These are phyloP conservation scores for Suhomyces atakaporum DNA, from an alignment of 1,139 yeast genomes.

Conservation along the genomic window DNA sequence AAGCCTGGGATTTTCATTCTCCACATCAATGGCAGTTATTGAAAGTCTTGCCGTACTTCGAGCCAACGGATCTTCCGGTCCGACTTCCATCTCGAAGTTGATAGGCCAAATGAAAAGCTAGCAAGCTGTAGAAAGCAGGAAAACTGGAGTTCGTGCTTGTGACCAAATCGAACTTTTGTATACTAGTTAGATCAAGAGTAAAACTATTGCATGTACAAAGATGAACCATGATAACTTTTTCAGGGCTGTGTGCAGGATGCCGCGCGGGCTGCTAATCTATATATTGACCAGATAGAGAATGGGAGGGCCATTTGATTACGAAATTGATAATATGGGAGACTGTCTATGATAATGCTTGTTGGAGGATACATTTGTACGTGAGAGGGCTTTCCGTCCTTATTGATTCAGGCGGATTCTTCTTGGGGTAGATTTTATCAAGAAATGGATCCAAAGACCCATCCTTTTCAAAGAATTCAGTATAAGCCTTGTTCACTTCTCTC, in stretches of 20 bases:
- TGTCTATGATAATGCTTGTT: background rate
- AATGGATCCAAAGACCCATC: conserved; percentile 2
- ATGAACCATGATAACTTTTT: background rate
- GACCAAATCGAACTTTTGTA: no score
- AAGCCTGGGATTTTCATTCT: conserved; percentile 20
- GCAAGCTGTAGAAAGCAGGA: background rate
- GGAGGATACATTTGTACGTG: conserved; percentile 4
- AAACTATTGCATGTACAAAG: no score
- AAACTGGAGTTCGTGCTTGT: no score
- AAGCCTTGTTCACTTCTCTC: conserved; percentile 14
- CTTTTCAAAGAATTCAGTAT: conserved; percentile 14
- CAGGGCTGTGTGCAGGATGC: background rate
- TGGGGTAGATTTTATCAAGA: conserved; percentile 1
- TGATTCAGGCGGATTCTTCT: background rate
- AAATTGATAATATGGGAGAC: background rate
- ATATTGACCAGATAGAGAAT: no score
- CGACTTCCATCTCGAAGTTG: conserved; percentile 7
- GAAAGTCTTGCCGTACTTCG: conserved; percentile 31
- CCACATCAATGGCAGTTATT: conserved; percentile 26
- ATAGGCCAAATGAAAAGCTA: background rate
- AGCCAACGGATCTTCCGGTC: conserved; percentile 24
- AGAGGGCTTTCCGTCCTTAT: background rate
- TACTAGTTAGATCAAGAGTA: background rate
- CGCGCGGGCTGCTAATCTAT: no score
- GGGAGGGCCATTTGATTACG: no score